Conservation (phyloP, 352 stramenopile species). For the Globisporangium cylindrosporum region DNA sequence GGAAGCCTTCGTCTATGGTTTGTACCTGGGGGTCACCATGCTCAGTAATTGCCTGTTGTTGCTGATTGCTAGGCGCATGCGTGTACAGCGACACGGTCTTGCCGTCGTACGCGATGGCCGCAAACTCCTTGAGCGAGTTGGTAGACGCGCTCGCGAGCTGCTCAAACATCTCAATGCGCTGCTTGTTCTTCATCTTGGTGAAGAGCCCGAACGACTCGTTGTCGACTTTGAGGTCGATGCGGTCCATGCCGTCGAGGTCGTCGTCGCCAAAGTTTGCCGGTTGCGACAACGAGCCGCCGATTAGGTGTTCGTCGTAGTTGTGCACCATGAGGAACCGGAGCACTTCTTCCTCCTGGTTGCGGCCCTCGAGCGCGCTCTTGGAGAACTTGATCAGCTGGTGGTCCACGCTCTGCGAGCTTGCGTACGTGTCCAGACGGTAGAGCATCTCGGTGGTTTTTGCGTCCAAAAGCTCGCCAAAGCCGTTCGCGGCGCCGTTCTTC, state of each 20-base stretch:
- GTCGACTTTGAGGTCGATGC: conserved; percentile 53
- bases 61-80: conserved; percentile 23
- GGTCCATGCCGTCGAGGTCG: conserved; percentile 43
- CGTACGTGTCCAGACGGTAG: conserved; percentile 51
- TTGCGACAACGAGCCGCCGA: conserved; percentile 33
- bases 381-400: conserved; percentile 47
- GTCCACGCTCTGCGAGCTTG: conserved; percentile 57
- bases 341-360: conserved; percentile 36
- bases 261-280: conserved; percentile 40
- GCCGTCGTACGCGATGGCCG: conserved; percentile 48
- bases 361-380: conserved; percentile 26
- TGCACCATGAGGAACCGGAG: conserved; percentile 74
- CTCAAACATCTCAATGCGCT: conserved; percentile 53
- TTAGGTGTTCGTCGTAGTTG: conserved; percentile 74
- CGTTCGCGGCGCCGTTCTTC: conserved; percentile 24
- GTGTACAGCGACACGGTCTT: conserved; percentile 64
- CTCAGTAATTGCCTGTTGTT: not conserved
- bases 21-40: not conserved
- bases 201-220: conserved; percentile 41
- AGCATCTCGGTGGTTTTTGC: conserved; percentile 48
- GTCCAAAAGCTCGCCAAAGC: conserved; percentile 44
- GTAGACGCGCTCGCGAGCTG: conserved; percentile 30
- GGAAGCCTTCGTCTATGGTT: not conserved
- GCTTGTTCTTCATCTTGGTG: conserved; percentile 35
- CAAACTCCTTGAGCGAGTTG: conserved; percentile 46